These are phyloP conservation scores for Melocanna baccifera DNA, from an alignment of 176 grass and related monocot genomes.

Conservation along the genomic window DNA sequence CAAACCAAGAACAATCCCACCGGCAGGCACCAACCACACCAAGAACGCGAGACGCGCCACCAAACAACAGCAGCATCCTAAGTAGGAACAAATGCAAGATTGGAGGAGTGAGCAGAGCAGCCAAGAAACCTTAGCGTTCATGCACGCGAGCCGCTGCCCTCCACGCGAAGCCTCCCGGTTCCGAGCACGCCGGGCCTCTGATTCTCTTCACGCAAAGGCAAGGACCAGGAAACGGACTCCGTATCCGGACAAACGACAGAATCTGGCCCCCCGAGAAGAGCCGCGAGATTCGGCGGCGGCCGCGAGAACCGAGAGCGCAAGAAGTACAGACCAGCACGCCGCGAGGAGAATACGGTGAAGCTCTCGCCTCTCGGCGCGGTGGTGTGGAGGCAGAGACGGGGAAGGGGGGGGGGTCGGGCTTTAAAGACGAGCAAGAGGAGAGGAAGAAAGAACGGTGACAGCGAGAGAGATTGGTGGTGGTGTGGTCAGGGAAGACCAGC, in stretches of 20 bases:
- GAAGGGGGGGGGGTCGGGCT: not conserved
- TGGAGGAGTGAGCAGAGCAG: conserved; percentile 13
- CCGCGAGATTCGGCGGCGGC: not conserved
- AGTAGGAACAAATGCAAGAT: conserved; percentile 24
- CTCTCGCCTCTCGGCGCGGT: not conserved
- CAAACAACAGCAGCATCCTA: not conserved
- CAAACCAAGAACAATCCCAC: not conserved
- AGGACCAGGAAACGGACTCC: not conserved
- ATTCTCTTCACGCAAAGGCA: not conserved
- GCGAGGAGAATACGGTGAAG: not conserved
- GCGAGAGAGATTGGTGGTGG: conserved; percentile 10
- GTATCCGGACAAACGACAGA: not conserved
- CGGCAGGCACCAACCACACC: not conserved
- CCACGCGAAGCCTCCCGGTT: not conserved
- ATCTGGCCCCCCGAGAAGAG: not conserved
- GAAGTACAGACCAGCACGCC: not conserved
- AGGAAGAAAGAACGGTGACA: not conserved
- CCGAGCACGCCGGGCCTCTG: not conserved
- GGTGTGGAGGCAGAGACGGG: conserved; percentile 8
- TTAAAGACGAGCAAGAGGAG: not conserved
- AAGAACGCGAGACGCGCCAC: conserved; percentile 8
- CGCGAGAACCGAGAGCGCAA: not conserved
- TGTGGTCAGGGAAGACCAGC: not conserved
- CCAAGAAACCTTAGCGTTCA: conserved; percentile 18
- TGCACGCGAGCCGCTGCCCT: not conserved